Evolutionary conservation across 192 early-diverging fungal species (phyloP), one percentile per base, ranked within the genome.

Genomic region (Backusella tuberculispora): DNA sequence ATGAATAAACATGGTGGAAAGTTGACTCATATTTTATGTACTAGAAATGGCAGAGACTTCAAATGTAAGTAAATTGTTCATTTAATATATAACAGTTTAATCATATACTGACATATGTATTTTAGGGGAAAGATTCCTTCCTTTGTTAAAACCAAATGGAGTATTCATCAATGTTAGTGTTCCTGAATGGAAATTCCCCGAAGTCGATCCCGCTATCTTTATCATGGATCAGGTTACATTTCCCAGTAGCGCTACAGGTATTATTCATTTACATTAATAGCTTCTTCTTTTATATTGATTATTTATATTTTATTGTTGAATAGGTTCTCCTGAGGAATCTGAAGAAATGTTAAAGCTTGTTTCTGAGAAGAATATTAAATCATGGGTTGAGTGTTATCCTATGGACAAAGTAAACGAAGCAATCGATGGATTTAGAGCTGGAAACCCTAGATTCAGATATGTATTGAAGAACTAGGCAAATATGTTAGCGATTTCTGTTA

Each of bases 261-360:
- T 34, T 34, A 34, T 34, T 34, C 29, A 34, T 34, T 34, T 34
- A 34, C 2, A 34, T 2, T 2, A 34, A 34, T 34, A 34, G 29
- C 2, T 34, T 2, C 29, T 34, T 34, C 29, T 34, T 34, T 2
- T 34, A 34, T 34, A 34, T 2, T 34, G 29, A 34, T 34, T 34
- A 34, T 34, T 34, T 34, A 34, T 34, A 0, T 34, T 34, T 34
- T 1, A 34, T 6, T 95, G 91, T 7, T 71, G 88, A 69, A 89
- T 92, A 66, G 92, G 90, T 68, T 81, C 85, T n/a, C 69, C 76
- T 66, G 66, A 85, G 6, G 80, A 83, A 8, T 77, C 89, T 43
- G 71, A 84, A 8, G 85, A 92, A 76, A 92, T 91, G 80, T 73
- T 95, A 15, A 83, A 87, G 69, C 86, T 91, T 65, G 88, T 90